A percentile compares a stretch with the other conserved stretches of the same genome.
phyloP scores from a whole-genome alignment of 768 basidiomycete species.

The Trametes elegans region DNA sequence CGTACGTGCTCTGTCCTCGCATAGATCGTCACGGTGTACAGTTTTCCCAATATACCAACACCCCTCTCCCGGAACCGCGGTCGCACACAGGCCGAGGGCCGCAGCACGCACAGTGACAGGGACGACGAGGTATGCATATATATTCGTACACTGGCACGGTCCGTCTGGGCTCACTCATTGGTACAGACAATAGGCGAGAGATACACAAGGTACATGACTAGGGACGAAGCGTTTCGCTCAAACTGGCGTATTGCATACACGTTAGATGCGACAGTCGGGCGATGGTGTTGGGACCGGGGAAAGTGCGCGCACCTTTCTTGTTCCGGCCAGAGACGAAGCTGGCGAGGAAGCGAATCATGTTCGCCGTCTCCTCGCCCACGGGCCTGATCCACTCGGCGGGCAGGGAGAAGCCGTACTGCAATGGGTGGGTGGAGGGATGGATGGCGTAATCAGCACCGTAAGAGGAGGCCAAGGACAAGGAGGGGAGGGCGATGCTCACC shows the following conservation, averaged over 20 bases:
- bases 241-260: neutral
- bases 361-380: conserved; percentile 72
- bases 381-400: conserved; percentile 73
- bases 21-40: conserved; percentile 12
- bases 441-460: no score
- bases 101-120: no score
- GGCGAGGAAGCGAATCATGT: conserved; percentile 64
- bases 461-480: neutral
- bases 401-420: conserved; percentile 73
- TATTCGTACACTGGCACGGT: neutral
- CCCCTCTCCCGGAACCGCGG: neutral
- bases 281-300: neutral
- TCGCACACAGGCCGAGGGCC: neutral
- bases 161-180: no score
- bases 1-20: conserved; percentile 9
- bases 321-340: conserved; percentile 50
- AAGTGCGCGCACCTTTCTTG: conserved; percentile 12
- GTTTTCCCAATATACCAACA: conserved; percentile 11
- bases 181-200: no score
- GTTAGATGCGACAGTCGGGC: neutral
- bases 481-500: conserved; percentile 35
- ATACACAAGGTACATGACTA: no score
- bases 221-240: no score
- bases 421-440: no score
- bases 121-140: no score